Evolutionary conservation across 148 eudicot genomes (phyloP).

Genomic region (Rhododendron ovatum): DNA sequence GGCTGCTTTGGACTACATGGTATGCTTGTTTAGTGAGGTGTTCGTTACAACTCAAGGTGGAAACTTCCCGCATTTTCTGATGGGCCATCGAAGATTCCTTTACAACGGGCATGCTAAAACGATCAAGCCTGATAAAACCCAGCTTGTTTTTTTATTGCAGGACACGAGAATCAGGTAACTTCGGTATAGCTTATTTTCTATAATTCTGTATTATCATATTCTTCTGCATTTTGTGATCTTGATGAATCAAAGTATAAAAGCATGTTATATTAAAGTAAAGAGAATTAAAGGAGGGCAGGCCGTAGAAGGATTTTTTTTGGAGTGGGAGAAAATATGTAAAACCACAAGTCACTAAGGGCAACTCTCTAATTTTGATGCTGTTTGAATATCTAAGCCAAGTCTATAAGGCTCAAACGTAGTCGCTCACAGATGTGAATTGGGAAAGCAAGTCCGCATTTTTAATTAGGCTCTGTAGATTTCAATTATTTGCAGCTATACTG

Average conservation of each 20-base stretch:
- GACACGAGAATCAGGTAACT: conserved; percentile 59
- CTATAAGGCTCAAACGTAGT: not conserved
- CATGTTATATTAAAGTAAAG: not conserved
- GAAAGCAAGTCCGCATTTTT: not conserved
- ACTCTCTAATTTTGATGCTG: not conserved
- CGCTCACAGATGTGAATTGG: not conserved
- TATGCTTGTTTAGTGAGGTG: conserved; percentile 77
- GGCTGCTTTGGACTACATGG: conserved; percentile 83
- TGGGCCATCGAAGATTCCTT: conserved; percentile 75
- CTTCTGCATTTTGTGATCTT: not conserved
- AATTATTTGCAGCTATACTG: not conserved
- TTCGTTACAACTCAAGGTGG: conserved; percentile 93
- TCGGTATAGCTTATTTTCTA: not conserved
- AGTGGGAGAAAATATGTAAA: not conserved
- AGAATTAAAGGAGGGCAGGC: not conserved
- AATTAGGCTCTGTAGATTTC: not conserved
- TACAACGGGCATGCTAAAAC: conserved; percentile 87
- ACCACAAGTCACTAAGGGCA: not conserved
- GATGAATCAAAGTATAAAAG: not conserved
- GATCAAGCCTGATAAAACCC: conserved; percentile 71
- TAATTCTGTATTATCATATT: not conserved
- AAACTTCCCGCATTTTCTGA: conserved; percentile 87
- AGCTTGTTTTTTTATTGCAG: conserved; percentile 58
- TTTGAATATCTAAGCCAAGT: not conserved
- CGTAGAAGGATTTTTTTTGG: not conserved